Percentiles rank a stretch among this genome's conserved stretches.
Conservation (phyloP, 2,329 filamentous ascomycete species). For the Cladosporium sp. region DNA sequence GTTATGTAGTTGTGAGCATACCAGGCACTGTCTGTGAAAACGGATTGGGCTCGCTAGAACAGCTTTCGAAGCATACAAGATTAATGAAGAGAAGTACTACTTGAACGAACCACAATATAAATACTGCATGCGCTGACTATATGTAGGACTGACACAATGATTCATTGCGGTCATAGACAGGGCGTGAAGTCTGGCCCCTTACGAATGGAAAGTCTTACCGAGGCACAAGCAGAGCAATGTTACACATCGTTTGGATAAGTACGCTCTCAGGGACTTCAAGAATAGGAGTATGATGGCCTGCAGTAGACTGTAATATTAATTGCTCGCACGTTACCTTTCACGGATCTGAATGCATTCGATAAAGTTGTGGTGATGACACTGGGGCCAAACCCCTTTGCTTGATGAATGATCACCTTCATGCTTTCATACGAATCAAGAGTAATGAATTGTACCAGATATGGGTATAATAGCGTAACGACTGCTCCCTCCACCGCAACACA, state of each 20-base stretch:
- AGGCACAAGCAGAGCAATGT: neutral
- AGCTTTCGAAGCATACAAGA: no score
- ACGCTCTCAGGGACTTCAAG: neutral
- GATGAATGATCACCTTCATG: neutral
- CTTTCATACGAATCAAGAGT: neutral
- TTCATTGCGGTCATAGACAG: neutral
- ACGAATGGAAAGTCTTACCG: constrained; percentile 13
- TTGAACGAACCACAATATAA: neutral
- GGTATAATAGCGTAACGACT: neutral
- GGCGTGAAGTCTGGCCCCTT: constrained; percentile 2
- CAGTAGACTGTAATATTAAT: neutral
- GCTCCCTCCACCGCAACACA: neutral
- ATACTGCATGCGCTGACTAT: neutral
- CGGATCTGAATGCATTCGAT: neutral
- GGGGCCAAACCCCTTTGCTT: neutral
- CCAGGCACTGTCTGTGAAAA: neutral
- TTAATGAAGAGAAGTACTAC: neutral
- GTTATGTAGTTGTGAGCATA: neutral
- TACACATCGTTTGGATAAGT: neutral
- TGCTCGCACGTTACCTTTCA: neutral
- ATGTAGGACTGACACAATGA: neutral
- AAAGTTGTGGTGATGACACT: neutral
- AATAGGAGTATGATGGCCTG: neutral
- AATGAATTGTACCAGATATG: constrained; percentile 3
- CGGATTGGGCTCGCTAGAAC: neutral